Evolutionary conservation across 2,329 filamentous ascomycete genomes (phyloP).

Genomic region (Fusarium nygamai): DNA sequence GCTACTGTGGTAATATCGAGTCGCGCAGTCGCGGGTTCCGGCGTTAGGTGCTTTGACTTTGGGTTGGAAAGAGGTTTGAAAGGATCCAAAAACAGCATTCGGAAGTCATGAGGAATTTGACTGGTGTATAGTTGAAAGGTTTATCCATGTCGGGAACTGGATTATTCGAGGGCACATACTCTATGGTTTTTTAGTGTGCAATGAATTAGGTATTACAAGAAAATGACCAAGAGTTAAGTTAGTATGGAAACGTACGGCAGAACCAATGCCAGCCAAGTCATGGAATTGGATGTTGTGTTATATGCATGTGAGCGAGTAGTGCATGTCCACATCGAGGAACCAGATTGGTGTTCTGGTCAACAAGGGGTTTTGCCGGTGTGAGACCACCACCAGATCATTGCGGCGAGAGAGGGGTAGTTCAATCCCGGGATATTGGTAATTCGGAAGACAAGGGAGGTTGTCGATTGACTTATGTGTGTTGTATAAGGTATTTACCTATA

Average conservation of each 20-base stretch:
- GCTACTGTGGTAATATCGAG: conserved; percentile 6
- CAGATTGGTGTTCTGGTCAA: not conserved
- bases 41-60: conserved; percentile 18
- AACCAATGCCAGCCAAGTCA: not conserved
- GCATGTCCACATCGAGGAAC: not conserved
- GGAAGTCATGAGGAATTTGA: not conserved
- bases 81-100: conserved; percentile 10
- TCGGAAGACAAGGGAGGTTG: not conserved
- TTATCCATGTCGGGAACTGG: not conserved
- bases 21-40: conserved; percentile 10
- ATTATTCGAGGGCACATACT: not conserved
- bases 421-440: not conserved
- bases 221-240: not conserved
- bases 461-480: not conserved
- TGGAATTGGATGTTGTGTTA: not conserved
- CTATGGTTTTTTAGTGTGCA: not conserved
- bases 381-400: conserved; percentile 21
- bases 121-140: not conserved
- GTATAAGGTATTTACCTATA: not conserved
- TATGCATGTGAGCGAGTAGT: not conserved
- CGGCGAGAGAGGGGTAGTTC: not conserved
- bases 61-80: not conserved
- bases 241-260: not conserved
- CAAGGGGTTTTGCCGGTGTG: not conserved
- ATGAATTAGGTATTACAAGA: not conserved